phyloP scores from a whole-genome alignment of 805 yeast genomes.

The Tetrapisispora iriomotensis region DNA sequence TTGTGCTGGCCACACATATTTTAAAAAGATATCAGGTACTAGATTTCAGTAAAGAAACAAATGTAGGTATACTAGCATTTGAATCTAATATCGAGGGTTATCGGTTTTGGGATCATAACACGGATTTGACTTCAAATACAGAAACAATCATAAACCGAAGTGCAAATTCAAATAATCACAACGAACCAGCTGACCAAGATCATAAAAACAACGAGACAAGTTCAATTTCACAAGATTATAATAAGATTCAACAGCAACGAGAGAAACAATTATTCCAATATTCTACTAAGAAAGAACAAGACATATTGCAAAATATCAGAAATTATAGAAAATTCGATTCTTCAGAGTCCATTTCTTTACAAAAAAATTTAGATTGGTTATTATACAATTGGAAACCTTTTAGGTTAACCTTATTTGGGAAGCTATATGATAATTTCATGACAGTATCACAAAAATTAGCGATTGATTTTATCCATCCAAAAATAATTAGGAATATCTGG shows the following conservation, averaged over 20 bases:
- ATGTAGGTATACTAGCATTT: constrained; percentile 27
- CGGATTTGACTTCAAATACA: constrained; percentile 8
- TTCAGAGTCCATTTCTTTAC: constrained; percentile 32
- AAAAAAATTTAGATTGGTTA: constrained; percentile 34
- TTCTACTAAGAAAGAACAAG: constrained; percentile 18
- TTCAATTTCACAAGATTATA: constrained; percentile 12
- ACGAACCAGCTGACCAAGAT: constrained; percentile 1
- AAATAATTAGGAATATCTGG: constrained; percentile 45
- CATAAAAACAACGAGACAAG: constrained; percentile 3
- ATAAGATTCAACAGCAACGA: constrained; percentile 19
- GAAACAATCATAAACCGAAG: background rate
- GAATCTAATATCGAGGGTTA: constrained; percentile 34
- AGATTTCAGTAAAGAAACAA: constrained; percentile 11
- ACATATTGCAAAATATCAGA: constrained; percentile 18
- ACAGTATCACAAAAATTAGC: constrained; percentile 46
- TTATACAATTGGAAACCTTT: constrained; percentile 33
- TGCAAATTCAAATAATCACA: background rate
- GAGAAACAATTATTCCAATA: constrained; percentile 27
- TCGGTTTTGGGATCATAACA: constrained; percentile 34
- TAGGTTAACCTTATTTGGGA: constrained; percentile 42
- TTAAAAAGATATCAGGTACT: constrained; percentile 25
- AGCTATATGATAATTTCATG: constrained; percentile 41
- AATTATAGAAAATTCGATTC: constrained; percentile 34
- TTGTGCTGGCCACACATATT: constrained; percentile 37
- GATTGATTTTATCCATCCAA: constrained; percentile 45